Evolutionary conservation across 176 grass and related monocot genomes (phyloP), one percentile per base, ranked within the genome.

Genomic region (Zoysia japonica): DNA sequence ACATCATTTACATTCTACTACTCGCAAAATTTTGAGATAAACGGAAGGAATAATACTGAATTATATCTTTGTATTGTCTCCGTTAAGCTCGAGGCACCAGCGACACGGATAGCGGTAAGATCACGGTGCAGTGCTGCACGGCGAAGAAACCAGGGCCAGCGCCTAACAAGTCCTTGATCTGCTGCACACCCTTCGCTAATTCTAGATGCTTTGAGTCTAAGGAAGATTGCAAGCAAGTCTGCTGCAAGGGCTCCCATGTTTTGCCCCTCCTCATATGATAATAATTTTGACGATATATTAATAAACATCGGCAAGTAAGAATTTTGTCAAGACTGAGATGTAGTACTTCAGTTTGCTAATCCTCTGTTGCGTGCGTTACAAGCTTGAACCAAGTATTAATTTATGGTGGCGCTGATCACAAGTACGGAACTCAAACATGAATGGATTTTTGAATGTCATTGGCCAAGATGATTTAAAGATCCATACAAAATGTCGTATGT

Each of bases 81-180:
- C 2, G 10, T 64, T 37, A 10, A 64, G 61, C 11, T 64, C 61
- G 61, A 64, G 61, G 38, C 3, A 64, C 14, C 61, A 64, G 61
- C 61, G 36, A 14, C 36, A 14, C 40, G 61, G 11, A 37, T 12
- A 12, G 60, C 28, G 19, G 8, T 10, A 62, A 64, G 61, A 64
- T 64, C 61, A 64, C 61, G 35, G 61, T 64, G 9, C 61, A 64
- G 61, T 64, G 61, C 61, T 64, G 61, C 61, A 13, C 35, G 4
- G 28, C 61, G 11, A 12, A 39, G 36, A 64, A 14, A 40, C 61
- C 36, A 5, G 61, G 61, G 14, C 36, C 61, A 4, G 36, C 11
- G 0, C 61, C 61, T 14, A 1, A 40, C 11, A 64, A 40, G 61
- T 3, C 11, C 10, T 40, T 64, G 36, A 39, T 6, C 11, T 65